Base-by-base conservation (phyloP, 306 rosid species). In the Mimosa bimucronata region DNA sequence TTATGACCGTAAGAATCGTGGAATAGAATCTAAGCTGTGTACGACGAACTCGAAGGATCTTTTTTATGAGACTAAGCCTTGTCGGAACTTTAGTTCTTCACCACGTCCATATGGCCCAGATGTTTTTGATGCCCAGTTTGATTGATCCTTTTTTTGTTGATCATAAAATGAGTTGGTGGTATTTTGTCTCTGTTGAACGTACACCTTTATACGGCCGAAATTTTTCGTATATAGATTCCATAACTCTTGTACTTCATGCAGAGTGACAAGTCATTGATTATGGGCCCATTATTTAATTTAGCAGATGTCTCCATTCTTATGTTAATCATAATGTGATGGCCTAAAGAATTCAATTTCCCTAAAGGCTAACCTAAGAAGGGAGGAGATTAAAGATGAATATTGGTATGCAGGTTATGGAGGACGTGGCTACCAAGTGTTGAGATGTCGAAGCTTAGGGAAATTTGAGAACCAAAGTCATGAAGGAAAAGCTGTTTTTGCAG, bases 51-150 rank as follows among this genome's bases (percentile, higher is more conserved):
- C 34, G 40, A 26, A 8, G 52, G 65, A 70, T 84, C 79, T 34
- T 79, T 79, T 45, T 62, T 65, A 45, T 34, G 53, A 28, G 42
- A 52, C 75, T 78, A 31, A 11, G 72, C 75, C 66, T 31, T 84
- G 82, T 77, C 85, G 80, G 82, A 60, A 28, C 40, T 57, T 38
- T 28, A 10, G 60, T 25, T 71, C n/a, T 50, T 73, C 79, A 58
- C 9, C 65, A 60, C 77, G 29, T 48, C 14, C 44, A 44, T 1
- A 42, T 75, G 86, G 77, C 82, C 83, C 80, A 66, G 65, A 37
- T 83, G 84, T 81, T 77, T 77, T 64, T 19, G 73, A 79, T 68
- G 74, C 45, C 79, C 77, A 82, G 73, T 75, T 82, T 75, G 53
- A 53, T 57, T 30, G 66, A 70, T 37, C 37, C 37, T 34, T 45